Base-by-base conservation (phyloP, 1,284 basidiomycete genomes). In the Malassezia brasiliensis region DNA sequence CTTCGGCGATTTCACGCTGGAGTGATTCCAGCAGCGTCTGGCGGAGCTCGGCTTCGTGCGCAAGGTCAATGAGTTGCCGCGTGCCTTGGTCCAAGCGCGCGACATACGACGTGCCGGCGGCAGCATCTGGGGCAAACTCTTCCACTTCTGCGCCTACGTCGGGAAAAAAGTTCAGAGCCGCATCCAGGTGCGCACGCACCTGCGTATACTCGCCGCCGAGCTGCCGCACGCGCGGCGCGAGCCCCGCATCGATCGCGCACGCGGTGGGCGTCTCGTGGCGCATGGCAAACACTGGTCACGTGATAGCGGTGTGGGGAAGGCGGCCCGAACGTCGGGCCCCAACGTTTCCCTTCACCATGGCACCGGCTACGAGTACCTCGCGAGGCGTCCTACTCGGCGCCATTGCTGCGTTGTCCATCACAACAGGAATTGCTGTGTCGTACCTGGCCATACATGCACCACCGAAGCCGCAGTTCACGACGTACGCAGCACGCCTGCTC, bases 11-110 rank as follows among this genome's bases (percentile, higher is more conserved):
- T 14, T 25, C 10, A 30, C 25, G 22, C 20, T 50, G 48, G 3
- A 70, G 62, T 32, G 52, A 49, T 11, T 56, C 53, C 12, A 70
- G 49, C 11, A 56, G 55, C 28, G 41, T 50, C 22, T 50, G 37
- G 2, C 68, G 61, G 14, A 49, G 46, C 9, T 57, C 59, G 30
- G 63, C 59, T 20, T 66, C 62, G 15, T 52, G 61, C 38, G 62
- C 55, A 0, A 65, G 35, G 40, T 70, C 68, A 42, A 70, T 62
- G 20, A 69, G 50, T 12, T 62, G 61, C n/a, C 64, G 59, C 1
- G 59, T 41, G 17, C 61, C 60, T 2, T 15, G 25, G 19, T 69
- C 67, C n/a, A 64, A 53, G 15, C 54, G 48, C 3, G 44, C 32
- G 8, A 68, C 50, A 28, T 22, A 35, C 15, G 44, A 28, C 3